Conservation (phyloP, 805 yeast genomes). For the Kodamaea kakaduensis region DNA sequence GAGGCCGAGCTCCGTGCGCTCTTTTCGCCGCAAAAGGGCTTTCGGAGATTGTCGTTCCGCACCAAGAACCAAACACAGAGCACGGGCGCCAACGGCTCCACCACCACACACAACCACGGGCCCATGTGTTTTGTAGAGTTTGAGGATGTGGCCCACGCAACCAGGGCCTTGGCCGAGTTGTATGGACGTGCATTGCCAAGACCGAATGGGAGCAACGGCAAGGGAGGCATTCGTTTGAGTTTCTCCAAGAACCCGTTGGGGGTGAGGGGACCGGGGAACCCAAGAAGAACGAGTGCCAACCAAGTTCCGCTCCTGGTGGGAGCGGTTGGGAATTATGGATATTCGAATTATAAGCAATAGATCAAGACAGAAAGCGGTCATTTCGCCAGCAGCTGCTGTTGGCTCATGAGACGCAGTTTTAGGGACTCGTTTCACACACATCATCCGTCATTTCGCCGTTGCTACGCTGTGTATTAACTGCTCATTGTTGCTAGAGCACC, state of each 20-base stretch:
- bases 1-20: slow-evolving; percentile 86
- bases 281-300: slow-evolving; percentile 37
- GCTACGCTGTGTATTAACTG: slow-evolving; percentile 4
- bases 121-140: slow-evolving; percentile 99
- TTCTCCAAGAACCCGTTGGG: slow-evolving; percentile 97
- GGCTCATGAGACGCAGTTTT: too few species aligned
- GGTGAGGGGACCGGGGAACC: slow-evolving; percentile 69
- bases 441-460: not conserved
- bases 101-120: slow-evolving; percentile 57
- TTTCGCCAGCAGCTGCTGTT: too few species aligned
- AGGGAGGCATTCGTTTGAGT: slow-evolving; percentile 92
- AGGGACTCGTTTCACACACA: too few species aligned
- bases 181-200: slow-evolving; percentile 91
- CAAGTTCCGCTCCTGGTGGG: slow-evolving; percentile 17
- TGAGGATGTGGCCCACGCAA: slow-evolving; percentile 92
- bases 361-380: too few species aligned
- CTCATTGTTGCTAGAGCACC: slow-evolving; percentile 4
- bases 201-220: slow-evolving; percentile 61
- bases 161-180: slow-evolving; percentile 87
- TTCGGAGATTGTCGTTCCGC: slow-evolving; percentile 86
- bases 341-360: slow-evolving; percentile 30
- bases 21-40: slow-evolving; percentile 87
- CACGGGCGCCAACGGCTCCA: slow-evolving; percentile 23
- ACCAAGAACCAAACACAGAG: slow-evolving; percentile 51
- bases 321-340: slow-evolving; percentile 35